Evolutionary conservation across 2,329 filamentous ascomycete genomes (phyloP), one percentile per base, ranked within the genome.

Genomic region (Capronia americana): DNA sequence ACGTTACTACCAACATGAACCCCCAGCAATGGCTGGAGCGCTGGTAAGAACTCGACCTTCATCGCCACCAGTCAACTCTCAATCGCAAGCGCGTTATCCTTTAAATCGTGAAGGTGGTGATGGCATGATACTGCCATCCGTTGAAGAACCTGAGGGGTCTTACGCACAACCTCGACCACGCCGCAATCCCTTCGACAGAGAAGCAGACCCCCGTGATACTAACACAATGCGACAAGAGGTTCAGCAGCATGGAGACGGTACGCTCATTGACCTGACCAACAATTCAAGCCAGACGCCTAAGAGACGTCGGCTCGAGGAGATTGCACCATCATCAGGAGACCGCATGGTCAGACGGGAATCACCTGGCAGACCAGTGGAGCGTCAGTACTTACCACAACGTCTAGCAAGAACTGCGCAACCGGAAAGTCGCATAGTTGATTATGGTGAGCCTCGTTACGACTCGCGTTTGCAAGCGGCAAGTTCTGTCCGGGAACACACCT

Each of bases 131-230:
- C 58, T 73, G 10, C 68, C 65, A 30, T 73, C 71, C 12, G 69
- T 73, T 46, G 71, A 73, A 60, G 66, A 58, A 30, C 66, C 66
- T 38, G 64, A 73, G 51, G 70, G 70, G 20, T 38, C 62, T n/a
- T 67, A 70, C 46, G 57, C 61, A n/a, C 68, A 69, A 46, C 54
- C 69, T 53, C 50, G 56, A 6, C 17, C 41, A 32, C 63, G 65
- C 7, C 65, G 56, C 26, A 68, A 68, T 53, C 69, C 65, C 17
- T 67, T 67, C 56, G 56, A 67, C n/a, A 41, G 53, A 44, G 54
- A 63, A 32, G 30, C 54, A 11, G 58, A 64, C 51, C 57, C 51
- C 34, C 68, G 58, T 64, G 68, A 70, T 14, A 63, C 58, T 64
- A 59, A 69, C 41, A 3, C 55, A 53, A 41, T 20, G 23, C 61